phyloP scores from a whole-genome alignment of 192 early-diverging fungal genomes.

The Rhizophagus sp. region DNA sequence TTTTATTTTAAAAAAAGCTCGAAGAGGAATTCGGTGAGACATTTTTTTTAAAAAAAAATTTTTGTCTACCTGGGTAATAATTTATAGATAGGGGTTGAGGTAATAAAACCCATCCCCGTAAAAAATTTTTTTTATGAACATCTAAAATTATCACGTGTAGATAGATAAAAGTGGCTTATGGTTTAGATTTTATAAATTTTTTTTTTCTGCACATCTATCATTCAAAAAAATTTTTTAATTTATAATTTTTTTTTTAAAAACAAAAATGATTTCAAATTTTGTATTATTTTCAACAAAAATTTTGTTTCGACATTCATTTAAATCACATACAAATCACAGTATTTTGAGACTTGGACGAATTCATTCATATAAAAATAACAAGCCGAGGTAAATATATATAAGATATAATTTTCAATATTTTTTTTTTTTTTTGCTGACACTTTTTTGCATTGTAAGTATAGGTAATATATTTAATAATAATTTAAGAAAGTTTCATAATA shows the following conservation, averaged over 20 bases:
- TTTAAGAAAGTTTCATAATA: slow-evolving; percentile 7
- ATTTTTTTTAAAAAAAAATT: not conserved
- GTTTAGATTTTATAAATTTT: not conserved
- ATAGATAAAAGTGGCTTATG: no score
- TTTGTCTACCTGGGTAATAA: no score
- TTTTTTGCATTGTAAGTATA: not conserved
- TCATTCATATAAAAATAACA: not conserved
- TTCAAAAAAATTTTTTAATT: no score
- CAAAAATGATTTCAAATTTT: not conserved
- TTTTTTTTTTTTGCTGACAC: not conserved
- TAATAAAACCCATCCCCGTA: no score
- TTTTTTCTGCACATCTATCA: not conserved
- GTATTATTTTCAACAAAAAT: not conserved
- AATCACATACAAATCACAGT: not conserved
- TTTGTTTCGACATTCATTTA: not conserved
- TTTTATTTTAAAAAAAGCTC: not conserved
- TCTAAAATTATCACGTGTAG: no score
- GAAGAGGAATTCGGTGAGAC: not conserved
- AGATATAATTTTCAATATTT: not conserved
- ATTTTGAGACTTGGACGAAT: not conserved
- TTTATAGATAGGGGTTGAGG: no score
- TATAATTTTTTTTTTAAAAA: no score
- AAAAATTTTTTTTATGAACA: no score
- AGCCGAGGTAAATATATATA: not conserved
- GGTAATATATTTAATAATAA: not conserved